A percentile compares a stretch with the other conserved stretches of the same genome.
These are phyloP conservation scores for Thelonectria rubi DNA, from an alignment of 2,329 filamentous ascomycete genomes.

Conservation along the genomic window DNA sequence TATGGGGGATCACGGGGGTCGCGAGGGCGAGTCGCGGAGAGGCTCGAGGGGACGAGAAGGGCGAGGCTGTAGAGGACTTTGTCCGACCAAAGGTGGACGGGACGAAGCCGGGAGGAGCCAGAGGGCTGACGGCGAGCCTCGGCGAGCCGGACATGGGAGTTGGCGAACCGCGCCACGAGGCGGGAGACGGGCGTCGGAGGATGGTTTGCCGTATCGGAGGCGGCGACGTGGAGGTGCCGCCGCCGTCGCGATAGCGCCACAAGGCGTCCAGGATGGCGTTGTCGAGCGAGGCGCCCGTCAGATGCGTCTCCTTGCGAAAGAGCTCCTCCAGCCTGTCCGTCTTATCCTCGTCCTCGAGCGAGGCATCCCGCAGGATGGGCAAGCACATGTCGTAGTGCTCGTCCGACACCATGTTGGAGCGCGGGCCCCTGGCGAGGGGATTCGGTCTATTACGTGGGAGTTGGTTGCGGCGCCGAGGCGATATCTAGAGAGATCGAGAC, in stretches of 20 bases:
- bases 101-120: constrained; percentile 84
- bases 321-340: constrained; percentile 90
- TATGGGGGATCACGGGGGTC: constrained; percentile 90
- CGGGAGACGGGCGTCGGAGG: constrained; percentile 88
- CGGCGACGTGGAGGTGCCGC: constrained; percentile 74
- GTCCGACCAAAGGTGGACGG: constrained; percentile 78
- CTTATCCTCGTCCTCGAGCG: constrained; percentile 93
- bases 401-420: constrained; percentile 83
- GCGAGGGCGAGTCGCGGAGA: constrained; percentile 91
- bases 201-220: constrained; percentile 89
- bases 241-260: constrained; percentile 81
- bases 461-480: constrained; percentile 6
- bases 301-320: constrained; percentile 78
- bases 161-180: constrained; percentile 86
- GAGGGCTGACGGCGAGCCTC: constrained; percentile 81
- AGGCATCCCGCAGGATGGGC: constrained; percentile 83
- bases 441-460: constrained; percentile 18
- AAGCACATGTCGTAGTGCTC: constrained; percentile 91
- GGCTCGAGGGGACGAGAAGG: constrained; percentile 92
- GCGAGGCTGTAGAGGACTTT: constrained; percentile 83
- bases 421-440: constrained; percentile 21
- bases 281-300: constrained; percentile 82
- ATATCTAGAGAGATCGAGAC: constrained; percentile 24
- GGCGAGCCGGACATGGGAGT: constrained; percentile 88
- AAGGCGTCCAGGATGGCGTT: constrained; percentile 90